Evolutionary conservation across 2,329 filamentous ascomycete species (phyloP).

Genomic region (Trichophyton mentagrophytes): DNA sequence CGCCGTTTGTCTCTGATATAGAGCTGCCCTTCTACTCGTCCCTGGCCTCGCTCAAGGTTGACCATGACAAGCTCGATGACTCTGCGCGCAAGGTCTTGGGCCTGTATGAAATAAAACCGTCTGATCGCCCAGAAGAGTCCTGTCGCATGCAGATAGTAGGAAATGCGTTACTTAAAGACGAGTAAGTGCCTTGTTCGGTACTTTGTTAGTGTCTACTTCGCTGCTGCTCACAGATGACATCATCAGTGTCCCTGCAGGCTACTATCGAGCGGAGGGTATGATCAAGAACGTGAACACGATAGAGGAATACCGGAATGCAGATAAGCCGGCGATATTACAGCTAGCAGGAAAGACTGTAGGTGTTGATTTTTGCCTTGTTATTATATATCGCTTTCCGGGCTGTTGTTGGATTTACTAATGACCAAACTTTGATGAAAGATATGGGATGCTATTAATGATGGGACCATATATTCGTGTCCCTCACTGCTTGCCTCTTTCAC

Average conservation of each 20-base stretch:
- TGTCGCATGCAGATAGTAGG: slow-evolving; percentile 84
- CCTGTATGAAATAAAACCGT: slow-evolving; percentile 69
- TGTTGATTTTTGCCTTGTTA: background rate
- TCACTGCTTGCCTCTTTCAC: slow-evolving; percentile 82
- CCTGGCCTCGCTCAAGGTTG: slow-evolving; percentile 85
- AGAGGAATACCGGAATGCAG: slow-evolving; percentile 76
- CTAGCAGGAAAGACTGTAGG: slow-evolving; percentile 64
- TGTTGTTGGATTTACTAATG: slow-evolving; percentile 1
- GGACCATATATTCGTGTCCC: slow-evolving; percentile 87
- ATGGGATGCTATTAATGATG: slow-evolving; percentile 95
- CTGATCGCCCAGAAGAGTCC: slow-evolving; percentile 59
- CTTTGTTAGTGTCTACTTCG: background rate
- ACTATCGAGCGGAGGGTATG: slow-evolving; percentile 76
- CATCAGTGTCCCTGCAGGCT: slow-evolving; percentile 52
- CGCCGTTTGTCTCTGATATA: slow-evolving; percentile 84
- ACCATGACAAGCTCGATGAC: slow-evolving; percentile 93
- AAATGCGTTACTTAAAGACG: slow-evolving; percentile 68
- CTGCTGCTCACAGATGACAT: background rate
- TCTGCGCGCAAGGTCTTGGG: slow-evolving; percentile 77
- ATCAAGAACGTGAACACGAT: slow-evolving; percentile 95
- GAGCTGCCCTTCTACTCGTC: slow-evolving; percentile 91
- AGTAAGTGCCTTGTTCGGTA: slow-evolving; percentile 43
- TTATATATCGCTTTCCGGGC: background rate
- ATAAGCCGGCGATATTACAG: slow-evolving; percentile 66
- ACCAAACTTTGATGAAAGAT: slow-evolving; percentile 46